Percentiles rank a stretch among this genome's conserved stretches.
Evolutionary conservation across 1,284 basidiomycete species (phyloP).

Genomic region (Leucoagaricus sp.): DNA sequence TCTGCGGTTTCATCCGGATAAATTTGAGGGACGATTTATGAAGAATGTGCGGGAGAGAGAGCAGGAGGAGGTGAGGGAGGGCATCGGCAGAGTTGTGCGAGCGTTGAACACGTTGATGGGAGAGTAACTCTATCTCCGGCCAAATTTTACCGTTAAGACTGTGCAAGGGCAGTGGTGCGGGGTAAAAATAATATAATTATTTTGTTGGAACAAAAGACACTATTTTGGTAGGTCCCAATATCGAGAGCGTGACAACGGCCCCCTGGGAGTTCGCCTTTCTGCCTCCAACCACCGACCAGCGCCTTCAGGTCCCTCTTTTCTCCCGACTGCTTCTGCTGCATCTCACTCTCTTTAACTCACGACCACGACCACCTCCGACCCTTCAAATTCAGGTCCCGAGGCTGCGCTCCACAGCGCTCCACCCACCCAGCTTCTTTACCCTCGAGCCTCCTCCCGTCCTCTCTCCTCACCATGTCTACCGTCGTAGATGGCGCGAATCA

Average conservation of each 20-base stretch:
- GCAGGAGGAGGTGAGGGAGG: constrained; percentile 70
- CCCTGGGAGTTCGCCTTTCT: not conserved
- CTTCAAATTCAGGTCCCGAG: constrained; percentile 15
- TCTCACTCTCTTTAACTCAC: constrained; percentile 16
- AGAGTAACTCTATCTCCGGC: constrained; percentile 13
- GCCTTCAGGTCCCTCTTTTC: constrained; percentile 3
- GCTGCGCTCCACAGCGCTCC: constrained; percentile 18
- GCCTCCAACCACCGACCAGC: not conserved
- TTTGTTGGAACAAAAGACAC: constrained; percentile 1
- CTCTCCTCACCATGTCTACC: constrained; percentile 33
- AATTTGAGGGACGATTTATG: constrained; percentile 79
- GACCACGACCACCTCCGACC: constrained; percentile 10
- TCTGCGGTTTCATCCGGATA: constrained; percentile 84
- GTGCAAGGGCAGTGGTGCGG: too few species aligned
- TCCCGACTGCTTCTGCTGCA: constrained; percentile 19
- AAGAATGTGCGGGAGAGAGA: constrained; percentile 59
- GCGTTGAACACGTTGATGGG: constrained; percentile 52
- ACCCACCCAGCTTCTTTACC: constrained; percentile 5
- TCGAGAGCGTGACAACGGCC: constrained; percentile 7
- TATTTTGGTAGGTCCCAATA: constrained; percentile 2
- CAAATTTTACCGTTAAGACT: not conserved
- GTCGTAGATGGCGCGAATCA: constrained; percentile 40
- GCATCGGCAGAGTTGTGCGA: constrained; percentile 70
- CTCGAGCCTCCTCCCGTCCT: not conserved
- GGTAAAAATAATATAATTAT: constrained; percentile 6